Evolutionary conservation across 208 protist genomes (phyloP), one percentile per base, ranked within the genome.

Genomic region (Leishmania aethiopica): DNA sequence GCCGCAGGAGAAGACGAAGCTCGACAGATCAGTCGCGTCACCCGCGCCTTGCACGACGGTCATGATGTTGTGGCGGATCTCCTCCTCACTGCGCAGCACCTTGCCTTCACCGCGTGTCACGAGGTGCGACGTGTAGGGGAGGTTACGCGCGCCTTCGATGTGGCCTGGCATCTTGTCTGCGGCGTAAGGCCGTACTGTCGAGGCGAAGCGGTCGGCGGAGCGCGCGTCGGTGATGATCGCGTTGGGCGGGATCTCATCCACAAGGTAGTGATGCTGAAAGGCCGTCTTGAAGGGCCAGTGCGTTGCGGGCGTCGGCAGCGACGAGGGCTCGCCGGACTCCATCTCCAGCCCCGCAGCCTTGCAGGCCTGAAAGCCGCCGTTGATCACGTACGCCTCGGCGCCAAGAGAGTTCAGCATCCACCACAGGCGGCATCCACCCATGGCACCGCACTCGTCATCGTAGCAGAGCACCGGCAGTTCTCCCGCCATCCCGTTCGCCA

Each of bases 391-490:
- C 49, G 86, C 90, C 81, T 97, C 91, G 28, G 94, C 92, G 73
- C 93, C 93, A 35, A 96, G 91, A 1, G 82, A 32, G 75, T 94
- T 67, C 4, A 97, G 90, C 95, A 97, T 96, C 95, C 95, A 97
- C 93, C 95, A 97, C 88, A 96, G 79, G 11, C 95, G 91, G 79
- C 89, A 92, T 11, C 82, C 95, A 3, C 87, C 91, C 89, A 94
- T 93, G 59, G 79, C 92, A 0, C 94, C 94, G 78, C 92, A 90
- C 57, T 91, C 86, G 73, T 95, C 93, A 69, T 97, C 94, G 88
- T 97, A 97, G 79, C 87, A 92, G 74, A 97, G 83, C 70, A 97
- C 92, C n/a, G 93, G 92, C 53, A 80, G 83, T 1, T 74, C 66
- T 0, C 53, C 55, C 2, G 67, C 71, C 19, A 97, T 84, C 17